Evolutionary conservation across 257 asterid species (phyloP).

Genomic region (Solanum phureja): DNA sequence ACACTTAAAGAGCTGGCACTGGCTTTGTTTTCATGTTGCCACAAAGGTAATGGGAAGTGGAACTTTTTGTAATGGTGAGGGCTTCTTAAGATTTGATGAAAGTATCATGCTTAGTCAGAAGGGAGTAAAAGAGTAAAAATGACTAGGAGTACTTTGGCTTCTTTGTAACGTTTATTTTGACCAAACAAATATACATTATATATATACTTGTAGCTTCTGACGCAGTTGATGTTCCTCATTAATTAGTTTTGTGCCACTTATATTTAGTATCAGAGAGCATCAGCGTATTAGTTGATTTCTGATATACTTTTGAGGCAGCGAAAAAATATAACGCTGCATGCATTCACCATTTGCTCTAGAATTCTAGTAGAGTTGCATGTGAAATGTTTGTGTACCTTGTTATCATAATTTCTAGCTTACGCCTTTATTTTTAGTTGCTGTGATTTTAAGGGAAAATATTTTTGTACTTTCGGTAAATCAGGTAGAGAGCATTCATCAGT

Average conservation of each 20-base stretch:
- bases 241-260: neutral
- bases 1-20: neutral
- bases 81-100: neutral
- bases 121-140: neutral
- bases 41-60: conserved; percentile 55
- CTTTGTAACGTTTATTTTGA: neutral
- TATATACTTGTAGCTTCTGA: neutral
- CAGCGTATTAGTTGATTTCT: neutral
- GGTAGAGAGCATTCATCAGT: conserved; percentile 94
- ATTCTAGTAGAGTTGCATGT: neutral
- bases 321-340: neutral
- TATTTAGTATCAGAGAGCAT: neutral
- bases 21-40: conserved; percentile 80
- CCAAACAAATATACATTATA: neutral
- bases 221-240: neutral
- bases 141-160: neutral
- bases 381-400: neutral
- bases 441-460: neutral
- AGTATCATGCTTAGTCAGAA: neutral
- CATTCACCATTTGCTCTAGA: neutral
- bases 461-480: neutral
- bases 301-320: neutral
- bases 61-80: neutral
- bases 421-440: neutral
- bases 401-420: neutral